Conservation (phyloP, 2,329 filamentous ascomycete species). For the Metarhizium anisopliae region DNA sequence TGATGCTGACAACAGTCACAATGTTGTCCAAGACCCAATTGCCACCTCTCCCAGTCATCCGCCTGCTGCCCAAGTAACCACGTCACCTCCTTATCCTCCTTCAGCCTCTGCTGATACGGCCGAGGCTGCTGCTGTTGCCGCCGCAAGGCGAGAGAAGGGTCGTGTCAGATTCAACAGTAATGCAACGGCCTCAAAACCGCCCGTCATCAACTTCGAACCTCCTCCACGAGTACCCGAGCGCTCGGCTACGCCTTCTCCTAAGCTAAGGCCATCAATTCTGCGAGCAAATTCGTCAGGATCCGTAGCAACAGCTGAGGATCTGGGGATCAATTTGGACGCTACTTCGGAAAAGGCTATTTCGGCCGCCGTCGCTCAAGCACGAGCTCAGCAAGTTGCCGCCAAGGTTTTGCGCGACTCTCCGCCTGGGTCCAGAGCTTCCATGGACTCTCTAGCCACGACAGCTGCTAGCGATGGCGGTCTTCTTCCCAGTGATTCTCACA, state of each 20-base stretch:
- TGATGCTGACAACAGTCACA: not conserved
- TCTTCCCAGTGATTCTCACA: slow-evolving; percentile 14
- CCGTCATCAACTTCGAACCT: slow-evolving; percentile 8
- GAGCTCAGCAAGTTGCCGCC: slow-evolving; percentile 32
- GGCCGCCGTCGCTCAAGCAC: slow-evolving; percentile 33
- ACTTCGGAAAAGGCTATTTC: slow-evolving; percentile 19
- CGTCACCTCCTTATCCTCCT: not conserved
- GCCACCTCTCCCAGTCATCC: not conserved
- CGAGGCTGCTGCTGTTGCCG: slow-evolving; percentile 1
- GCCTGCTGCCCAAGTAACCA: not conserved
- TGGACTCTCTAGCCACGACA: slow-evolving; percentile 27
- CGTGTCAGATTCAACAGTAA: slow-evolving; percentile 40
- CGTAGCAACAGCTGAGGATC: slow-evolving; percentile 18
- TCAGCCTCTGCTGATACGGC: not conserved
- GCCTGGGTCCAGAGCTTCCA: slow-evolving; percentile 24
- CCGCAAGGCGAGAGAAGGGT: slow-evolving; percentile 33
- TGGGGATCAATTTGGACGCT: slow-evolving; percentile 16
- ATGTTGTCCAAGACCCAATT: not conserved
- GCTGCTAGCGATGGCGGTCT: slow-evolving; percentile 18
- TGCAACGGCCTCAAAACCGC: slow-evolving; percentile 23
- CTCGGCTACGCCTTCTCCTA: slow-evolving; percentile 12
- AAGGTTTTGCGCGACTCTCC: slow-evolving; percentile 28
- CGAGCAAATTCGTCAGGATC: slow-evolving; percentile 32
- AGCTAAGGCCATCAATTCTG: slow-evolving; percentile 32
- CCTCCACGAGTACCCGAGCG: not conserved